Percentiles rank a stretch among this genome's conserved stretches.
Conservation (phyloP, 1,284 basidiomycete species). For the Rhizoctonia solani region DNA sequence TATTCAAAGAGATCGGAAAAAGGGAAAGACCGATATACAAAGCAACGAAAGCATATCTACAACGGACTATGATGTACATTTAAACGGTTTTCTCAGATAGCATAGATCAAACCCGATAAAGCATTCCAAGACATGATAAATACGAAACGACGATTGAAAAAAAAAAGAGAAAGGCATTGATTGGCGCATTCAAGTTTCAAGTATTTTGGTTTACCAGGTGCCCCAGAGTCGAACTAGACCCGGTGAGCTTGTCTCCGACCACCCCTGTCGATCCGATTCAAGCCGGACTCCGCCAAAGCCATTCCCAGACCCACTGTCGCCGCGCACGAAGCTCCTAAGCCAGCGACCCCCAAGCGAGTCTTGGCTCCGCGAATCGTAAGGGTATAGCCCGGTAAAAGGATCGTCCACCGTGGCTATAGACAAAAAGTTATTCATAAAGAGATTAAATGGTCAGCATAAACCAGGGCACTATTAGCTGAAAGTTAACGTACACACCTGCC, state of each 20-base stretch:
- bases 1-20: too few species aligned
- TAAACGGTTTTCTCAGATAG: too few species aligned
- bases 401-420: constrained; percentile 31
- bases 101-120: too few species aligned
- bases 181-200: background rate
- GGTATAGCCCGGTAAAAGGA: constrained; percentile 33
- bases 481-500: constrained; percentile 33
- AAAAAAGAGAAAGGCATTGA: background rate
- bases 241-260: constrained; percentile 34
- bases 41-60: too few species aligned
- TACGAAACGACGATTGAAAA: too few species aligned
- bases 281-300: constrained; percentile 25
- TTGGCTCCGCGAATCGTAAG: constrained; percentile 30
- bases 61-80: too few species aligned
- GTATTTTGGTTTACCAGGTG: constrained; percentile 13
- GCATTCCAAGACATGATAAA: too few species aligned
- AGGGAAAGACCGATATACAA: too few species aligned
- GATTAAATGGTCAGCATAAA: constrained; percentile 18
- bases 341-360: constrained; percentile 31
- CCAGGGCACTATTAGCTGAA: background rate
- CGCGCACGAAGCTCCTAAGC: constrained; percentile 33
- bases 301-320: constrained; percentile 35
- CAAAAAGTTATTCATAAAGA: background rate
- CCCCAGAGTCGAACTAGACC: constrained; percentile 29
- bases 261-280: constrained; percentile 17